Evolutionary conservation across 2,329 filamentous ascomycete genomes (phyloP), one percentile per base, ranked within the genome.

Genomic region (Metarhizium guizhouense): DNA sequence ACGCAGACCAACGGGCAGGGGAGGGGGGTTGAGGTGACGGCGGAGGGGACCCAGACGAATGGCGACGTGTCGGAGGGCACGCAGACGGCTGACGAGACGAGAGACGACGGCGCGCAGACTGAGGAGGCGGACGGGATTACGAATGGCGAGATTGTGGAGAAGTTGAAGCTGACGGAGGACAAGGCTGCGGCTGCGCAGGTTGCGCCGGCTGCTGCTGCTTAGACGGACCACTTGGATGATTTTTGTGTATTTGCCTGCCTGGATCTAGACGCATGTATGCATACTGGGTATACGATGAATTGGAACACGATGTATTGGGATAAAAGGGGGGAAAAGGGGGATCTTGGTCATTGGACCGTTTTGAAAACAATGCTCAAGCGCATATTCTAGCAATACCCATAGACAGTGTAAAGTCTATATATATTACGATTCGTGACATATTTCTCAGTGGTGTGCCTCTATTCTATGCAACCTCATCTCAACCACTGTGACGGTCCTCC

Each of bases 121-220:
- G 67, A 67, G 8, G 67, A 64, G 13, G 49, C 62, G 38, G 38
- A 40, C 11, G 38, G 38, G 4, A 59, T 66, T 6, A 56, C 65
- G 14, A 68, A 63, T 45, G 62, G 64, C 40, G 64, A 66, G 8
- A 63, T 65, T 5, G 40, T 69, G 4, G 65, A 69, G 61, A 70
- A 69, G 57, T 60, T 72, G 18, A 65, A 64, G 51, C 61, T 72
- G 49, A 58, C 62, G 38, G 63, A 64, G 11, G 62, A 64, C 53
- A 63, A 62, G 52, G 57, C 58, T 49, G 57, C 6, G 3, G 16
- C 52, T 49, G 54, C 14, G n/a, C 13, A 4, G 6, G 32, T 43
- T 36, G 34, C 8, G 4, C 51, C 42, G 4, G 20, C 29, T 40
- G 14, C 51, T 34, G 29, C 51, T 30, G 52, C 43, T 13, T 48